Evolutionary conservation across 139 green algal genomes (phyloP).

Genomic region (Prasinococcaceae sp.): DNA sequence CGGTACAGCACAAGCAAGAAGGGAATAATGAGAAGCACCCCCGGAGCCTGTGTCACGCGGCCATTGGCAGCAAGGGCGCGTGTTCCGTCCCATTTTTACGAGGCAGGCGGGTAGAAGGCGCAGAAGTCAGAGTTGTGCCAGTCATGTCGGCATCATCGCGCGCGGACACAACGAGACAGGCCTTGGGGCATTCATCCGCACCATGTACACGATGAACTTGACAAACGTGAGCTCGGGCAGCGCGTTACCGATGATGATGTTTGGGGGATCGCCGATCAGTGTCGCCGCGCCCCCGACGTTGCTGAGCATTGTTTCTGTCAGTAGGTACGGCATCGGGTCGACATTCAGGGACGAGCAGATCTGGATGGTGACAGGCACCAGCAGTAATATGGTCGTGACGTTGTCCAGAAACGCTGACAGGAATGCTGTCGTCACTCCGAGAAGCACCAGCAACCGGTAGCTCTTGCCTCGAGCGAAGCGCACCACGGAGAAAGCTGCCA

Average conservation of each 20-base stretch:
- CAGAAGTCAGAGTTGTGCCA: too few relatives aligned
- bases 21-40: too few relatives aligned
- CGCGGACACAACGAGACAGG: too few relatives aligned
- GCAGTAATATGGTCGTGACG: conserved; percentile 39
- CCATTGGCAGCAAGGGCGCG: too few relatives aligned
- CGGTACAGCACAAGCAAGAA: too few relatives aligned
- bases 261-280: conserved; percentile 38
- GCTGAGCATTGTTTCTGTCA: conserved; percentile 25
- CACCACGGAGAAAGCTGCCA: conserved; percentile 22
- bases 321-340: conserved; percentile 32
- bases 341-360: conserved; percentile 25
- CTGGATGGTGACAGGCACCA: conserved; percentile 33
- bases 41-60: too few relatives aligned
- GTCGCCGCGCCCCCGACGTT: conserved; percentile 39
- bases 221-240: conserved; percentile 29
- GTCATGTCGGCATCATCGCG: too few relatives aligned
- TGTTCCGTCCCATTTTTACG: too few relatives aligned
- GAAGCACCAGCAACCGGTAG: conserved; percentile 21
- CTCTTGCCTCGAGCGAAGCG: conserved; percentile 17
- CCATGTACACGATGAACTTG: conserved; percentile 37
- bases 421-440: conserved; percentile 18
- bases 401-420: conserved; percentile 40
- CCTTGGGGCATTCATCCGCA: too few relatives aligned
- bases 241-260: conserved; percentile 44
- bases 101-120: too few relatives aligned